Evolutionary conservation across 139 green algal species (phyloP), one percentile per base, ranked within the genome.

Genomic region (Tetradesmus lagerheimii): DNA sequence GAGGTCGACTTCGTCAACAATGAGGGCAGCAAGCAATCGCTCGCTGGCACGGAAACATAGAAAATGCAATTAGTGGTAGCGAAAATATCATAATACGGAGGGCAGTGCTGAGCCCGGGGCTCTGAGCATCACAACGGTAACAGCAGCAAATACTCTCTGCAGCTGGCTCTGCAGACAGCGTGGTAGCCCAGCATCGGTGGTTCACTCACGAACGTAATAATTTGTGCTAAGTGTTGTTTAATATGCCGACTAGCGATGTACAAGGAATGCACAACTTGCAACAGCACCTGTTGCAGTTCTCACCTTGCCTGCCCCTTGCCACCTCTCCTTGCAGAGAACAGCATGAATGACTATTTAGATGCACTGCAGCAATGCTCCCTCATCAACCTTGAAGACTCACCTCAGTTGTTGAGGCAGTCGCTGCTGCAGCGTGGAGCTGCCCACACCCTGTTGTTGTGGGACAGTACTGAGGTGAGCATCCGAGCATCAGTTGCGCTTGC

Each of bases 351-450:
- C 23, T 87, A 57, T 34, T 5, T 87, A 8, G 16, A 78, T 16
- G 82, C 82, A 11, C 38, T 79, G 34, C 82, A 87, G 53, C 34
- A 53, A 57, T 87, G 82, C 53, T 77, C 53, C 27, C 38, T 87
- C 5, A 87, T 87, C 39, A 31, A 45, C 35, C 35, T 87, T 16
- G 82, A 87, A 6, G 82, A 87, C 0, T 87, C 82, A 4, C 82
- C 82, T 18, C 47, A 87, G 31, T 31, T 87, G 31, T 14, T 87
- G 35, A 50, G 82, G 82, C 82, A 78, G 35, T 87, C 82, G 16
- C 31, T 87, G 82, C 45, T 87, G 82, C 35, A 82, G 76, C 82
- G 45, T 35, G n/a, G 35, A 31, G 80, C 41, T 34, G 45, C 47
- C 8, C 16, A 31, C 18, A 37, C 6, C 15, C 62, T 16, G n/a